Evolutionary conservation across 495 filamentous ascomycete genomes (phyloP), one percentile per base, ranked within the genome.

Genomic region (Tuber calosporum): DNA sequence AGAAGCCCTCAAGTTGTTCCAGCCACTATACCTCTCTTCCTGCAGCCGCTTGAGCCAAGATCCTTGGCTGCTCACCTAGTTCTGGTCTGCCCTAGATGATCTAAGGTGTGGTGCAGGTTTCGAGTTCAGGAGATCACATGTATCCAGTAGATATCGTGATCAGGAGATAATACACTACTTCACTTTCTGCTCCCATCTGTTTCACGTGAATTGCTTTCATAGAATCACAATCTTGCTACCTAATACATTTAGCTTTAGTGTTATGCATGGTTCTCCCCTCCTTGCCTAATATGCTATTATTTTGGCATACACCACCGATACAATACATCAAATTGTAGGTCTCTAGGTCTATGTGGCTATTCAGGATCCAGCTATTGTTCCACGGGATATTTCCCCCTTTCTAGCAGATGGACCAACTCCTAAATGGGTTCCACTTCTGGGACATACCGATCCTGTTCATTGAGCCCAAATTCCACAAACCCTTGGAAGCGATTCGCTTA

Each of bases 401-500:
- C 37, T 20, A 66, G n/a, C 3, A 66, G 45, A 11, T 72, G 70
- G 30, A 72, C 70, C 17, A 20, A 37, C 40, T 48, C 70, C 43
- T 66, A 34, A 26, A 66, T 72, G 6, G 48, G 17, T 30, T 39
- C 34, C 0, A 66, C 34, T 2, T 53, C 6, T 0, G 70, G 48
- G 1, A 72, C 22, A 66, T 66, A 72, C 7, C 48, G 53, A 36
- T 72, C 48, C 4, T 3, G 34, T 72, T 39, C 19, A 40, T 72
- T 40, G 1, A 72, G n/a, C 13, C 6, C 30, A 0, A 72, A 48
- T 58, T 72, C 48, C 13, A 72, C 45, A 41, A 66, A 72, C 11
- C 70, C 70, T 22, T 72, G 70, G 4, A 26, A 53, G 30, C 37
- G 37, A 40, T 72, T 30, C 6, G 70, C 48, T 36, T 41, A 66